Conservation (phyloP, 192 early-diverging fungal species). For the Backusella liffmaniae region DNA sequence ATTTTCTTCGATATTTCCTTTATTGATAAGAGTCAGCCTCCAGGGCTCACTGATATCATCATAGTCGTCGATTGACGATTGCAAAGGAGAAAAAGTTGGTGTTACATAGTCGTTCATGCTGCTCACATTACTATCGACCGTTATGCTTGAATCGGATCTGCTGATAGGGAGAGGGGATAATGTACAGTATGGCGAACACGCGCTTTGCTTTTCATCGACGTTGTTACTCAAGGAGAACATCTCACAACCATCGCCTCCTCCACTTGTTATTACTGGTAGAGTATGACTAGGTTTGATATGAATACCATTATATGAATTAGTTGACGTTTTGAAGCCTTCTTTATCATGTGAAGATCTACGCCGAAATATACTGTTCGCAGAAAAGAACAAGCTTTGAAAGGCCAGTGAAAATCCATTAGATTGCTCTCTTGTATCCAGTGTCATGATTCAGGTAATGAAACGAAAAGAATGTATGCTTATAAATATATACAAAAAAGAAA, state of each 20-base stretch:
- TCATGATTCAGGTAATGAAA: not conserved
- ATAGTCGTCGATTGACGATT: not conserved
- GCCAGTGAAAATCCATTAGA: not conserved
- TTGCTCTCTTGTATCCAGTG: not conserved
- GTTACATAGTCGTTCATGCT: not conserved
- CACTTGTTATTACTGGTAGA: not conserved
- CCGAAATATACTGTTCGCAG: conserved; percentile 1
- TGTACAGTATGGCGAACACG: conserved; percentile 2
- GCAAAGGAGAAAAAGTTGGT: not conserved
- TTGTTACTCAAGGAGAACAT: not conserved
- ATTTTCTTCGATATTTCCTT: conserved; percentile 1
- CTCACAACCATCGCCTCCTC: not conserved
- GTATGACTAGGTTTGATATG: not conserved
- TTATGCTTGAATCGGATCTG: conserved; percentile 12
- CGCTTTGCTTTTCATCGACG: not conserved
- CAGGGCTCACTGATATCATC: not conserved
- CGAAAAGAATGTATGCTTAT: not conserved
- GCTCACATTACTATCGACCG: not conserved
- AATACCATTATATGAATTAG: not conserved
- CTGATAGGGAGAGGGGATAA: conserved; percentile 5
- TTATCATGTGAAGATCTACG: conserved; percentile 7
- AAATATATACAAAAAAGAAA: not conserved
- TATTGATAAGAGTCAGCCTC: not conserved
- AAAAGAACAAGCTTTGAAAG: conserved; percentile 5
- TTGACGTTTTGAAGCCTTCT: not conserved